These are phyloP conservation scores for Fusarium nygamai DNA, from an alignment of 2,329 filamentous ascomycete genomes.

Conservation along the genomic window DNA sequence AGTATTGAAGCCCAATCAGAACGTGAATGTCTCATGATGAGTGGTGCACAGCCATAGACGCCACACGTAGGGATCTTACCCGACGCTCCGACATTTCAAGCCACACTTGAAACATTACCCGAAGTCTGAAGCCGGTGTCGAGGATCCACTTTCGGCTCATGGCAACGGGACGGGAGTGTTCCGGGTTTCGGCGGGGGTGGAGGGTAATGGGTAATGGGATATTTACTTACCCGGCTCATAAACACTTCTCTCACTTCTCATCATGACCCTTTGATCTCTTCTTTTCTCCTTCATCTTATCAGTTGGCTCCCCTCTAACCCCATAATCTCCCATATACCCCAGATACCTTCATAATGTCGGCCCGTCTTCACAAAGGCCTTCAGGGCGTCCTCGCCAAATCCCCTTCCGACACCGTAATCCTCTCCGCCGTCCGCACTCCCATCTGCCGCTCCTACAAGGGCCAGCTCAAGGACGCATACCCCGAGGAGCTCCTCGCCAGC, in stretches of 20 bases:
- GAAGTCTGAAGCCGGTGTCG: constrained; percentile 38
- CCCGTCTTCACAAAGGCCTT: constrained; percentile 61
- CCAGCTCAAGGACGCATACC: constrained; percentile 85
- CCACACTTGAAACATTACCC: constrained; percentile 35
- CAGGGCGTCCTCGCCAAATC: constrained; percentile 81
- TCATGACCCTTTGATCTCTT: not conserved
- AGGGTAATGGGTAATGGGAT: constrained; percentile 24
- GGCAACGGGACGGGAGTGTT: constrained; percentile 24
- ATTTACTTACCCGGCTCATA: constrained; percentile 38
- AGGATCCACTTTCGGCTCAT: constrained; percentile 30
- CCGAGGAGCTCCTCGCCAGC: constrained; percentile 83
- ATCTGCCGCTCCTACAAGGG: constrained; percentile 87
- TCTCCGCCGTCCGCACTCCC: constrained; percentile 90
- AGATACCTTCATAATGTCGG: constrained; percentile 21
- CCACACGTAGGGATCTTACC: constrained; percentile 17
- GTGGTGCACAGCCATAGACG: not conserved
- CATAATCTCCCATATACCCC: not conserved
- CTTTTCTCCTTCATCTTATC: not conserved
- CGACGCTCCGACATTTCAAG: constrained; percentile 14
- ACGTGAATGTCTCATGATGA: constrained; percentile 12
- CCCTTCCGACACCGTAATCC: constrained; percentile 85
- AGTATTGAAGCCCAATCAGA: not conserved
- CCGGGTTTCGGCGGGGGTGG: constrained; percentile 30
- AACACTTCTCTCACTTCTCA: constrained; percentile 5
- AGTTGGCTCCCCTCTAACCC: not conserved